phyloP scores from a whole-genome alignment of 495 filamentous ascomycete genomes.

The Penicillium coffeae region DNA sequence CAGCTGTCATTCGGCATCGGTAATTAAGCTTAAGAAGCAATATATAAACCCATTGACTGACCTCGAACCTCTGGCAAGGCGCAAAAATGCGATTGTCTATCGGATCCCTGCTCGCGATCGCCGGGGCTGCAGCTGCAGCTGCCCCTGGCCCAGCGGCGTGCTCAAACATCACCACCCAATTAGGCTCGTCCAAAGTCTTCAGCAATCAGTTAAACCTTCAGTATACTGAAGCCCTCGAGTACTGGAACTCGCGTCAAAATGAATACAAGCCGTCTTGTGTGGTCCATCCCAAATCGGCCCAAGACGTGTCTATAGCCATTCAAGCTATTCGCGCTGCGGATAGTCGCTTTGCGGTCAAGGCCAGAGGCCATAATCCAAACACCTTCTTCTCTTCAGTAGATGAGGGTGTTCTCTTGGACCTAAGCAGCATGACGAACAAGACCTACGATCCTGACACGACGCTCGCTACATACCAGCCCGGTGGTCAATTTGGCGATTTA shows the following conservation, averaged over 20 bases:
- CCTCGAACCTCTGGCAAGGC: background rate
- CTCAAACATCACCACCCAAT: constrained; percentile 17
- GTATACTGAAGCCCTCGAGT: constrained; percentile 27
- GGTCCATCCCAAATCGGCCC: constrained; percentile 22
- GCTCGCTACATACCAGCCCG: constrained; percentile 29
- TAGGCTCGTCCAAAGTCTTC: constrained; percentile 21
- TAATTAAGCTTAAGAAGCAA: too few relatives aligned
- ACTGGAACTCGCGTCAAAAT: constrained; percentile 44
- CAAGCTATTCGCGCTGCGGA: constrained; percentile 21
- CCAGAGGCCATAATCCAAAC: constrained; percentile 44
- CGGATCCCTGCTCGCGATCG: constrained; percentile 7
- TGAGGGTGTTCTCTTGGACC: constrained; percentile 43
- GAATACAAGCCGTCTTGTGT: constrained; percentile 30
- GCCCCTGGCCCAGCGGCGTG: constrained; percentile 17
- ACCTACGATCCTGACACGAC: constrained; percentile 29
- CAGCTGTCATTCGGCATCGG: too few relatives aligned
- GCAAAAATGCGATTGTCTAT: background rate
- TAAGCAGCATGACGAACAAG: constrained; percentile 26
- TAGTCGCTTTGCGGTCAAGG: constrained; percentile 44
- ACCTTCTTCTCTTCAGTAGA: constrained; percentile 35
- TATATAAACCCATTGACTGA: too few relatives aligned
- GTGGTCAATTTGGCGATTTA: constrained; percentile 28
- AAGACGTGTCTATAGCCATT: constrained; percentile 25
- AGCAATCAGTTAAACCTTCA: constrained; percentile 11
- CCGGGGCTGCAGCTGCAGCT: constrained; percentile 5